Percentiles rank a stretch among this genome's conserved stretches.
These are phyloP conservation scores for Cyberlindnera nakhonratchasimensis DNA, from an alignment of 805 yeast genomes.

Conservation along the genomic window DNA sequence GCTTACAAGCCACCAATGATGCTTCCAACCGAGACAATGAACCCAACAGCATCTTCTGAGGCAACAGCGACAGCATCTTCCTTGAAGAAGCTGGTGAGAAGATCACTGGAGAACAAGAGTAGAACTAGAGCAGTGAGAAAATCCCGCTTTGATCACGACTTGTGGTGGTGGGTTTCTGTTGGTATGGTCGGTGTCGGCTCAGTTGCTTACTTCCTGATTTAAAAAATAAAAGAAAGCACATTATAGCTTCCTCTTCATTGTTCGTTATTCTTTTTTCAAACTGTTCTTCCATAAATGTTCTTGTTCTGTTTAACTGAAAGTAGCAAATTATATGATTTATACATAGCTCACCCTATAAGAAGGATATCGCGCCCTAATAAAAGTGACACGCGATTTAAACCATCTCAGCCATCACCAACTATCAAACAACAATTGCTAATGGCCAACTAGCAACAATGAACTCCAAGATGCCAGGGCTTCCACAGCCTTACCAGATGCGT, in stretches of 20 bases:
- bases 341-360: too few species aligned
- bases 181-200: slow-evolving; percentile 40
- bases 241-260: not conserved
- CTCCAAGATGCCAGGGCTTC: slow-evolving; percentile 35
- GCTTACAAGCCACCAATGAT: slow-evolving; percentile 93
- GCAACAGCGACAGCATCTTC: slow-evolving; percentile 30
- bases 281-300: not conserved
- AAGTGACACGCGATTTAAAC: too few species aligned
- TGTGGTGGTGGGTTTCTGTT: slow-evolving; percentile 56
- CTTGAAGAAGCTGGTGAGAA: slow-evolving; percentile 47
- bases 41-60: slow-evolving; percentile 61
- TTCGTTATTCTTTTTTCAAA: not conserved
- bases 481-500: slow-evolving; percentile 40
- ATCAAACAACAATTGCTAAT: too few species aligned
- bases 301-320: too few species aligned
- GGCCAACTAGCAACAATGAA: too few species aligned
- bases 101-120: slow-evolving; percentile 76
- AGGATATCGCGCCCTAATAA: too few species aligned
- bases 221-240: not conserved
- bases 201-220: slow-evolving; percentile 24
- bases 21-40: slow-evolving; percentile 90
- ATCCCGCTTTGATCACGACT: slow-evolving; percentile 38
- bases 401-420: too few species aligned
- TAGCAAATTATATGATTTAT: too few species aligned
- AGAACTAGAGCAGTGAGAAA: slow-evolving; percentile 67